Conservation (phyloP, 2,329 filamentous ascomycete genomes). For the Cordyceps cicadae region DNA sequence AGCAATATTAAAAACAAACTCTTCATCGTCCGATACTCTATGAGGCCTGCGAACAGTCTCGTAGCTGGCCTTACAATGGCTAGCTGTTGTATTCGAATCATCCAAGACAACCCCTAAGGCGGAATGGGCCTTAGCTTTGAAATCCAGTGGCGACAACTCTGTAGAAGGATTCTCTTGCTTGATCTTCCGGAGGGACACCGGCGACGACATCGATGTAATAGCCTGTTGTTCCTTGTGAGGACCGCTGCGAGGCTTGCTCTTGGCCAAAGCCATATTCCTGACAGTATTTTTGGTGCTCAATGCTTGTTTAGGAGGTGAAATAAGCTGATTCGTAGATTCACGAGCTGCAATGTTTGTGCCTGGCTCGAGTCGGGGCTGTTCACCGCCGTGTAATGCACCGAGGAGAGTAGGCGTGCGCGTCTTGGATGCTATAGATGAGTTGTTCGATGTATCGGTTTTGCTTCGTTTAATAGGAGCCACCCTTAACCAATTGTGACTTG, state of each 20-base stretch:
- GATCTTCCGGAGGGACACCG: constrained; percentile 18
- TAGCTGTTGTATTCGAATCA: not conserved
- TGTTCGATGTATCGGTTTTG: not conserved
- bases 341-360: not conserved
- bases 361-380: not conserved
- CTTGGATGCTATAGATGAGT: not conserved
- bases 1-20: constrained; percentile 1
- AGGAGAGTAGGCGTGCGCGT: not conserved
- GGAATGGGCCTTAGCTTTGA: not conserved
- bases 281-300: not conserved
- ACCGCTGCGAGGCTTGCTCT: not conserved
- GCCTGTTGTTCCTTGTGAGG: constrained; percentile 9
- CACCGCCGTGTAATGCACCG: not conserved
- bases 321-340: not conserved
- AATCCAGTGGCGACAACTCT: not conserved
- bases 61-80: not conserved
- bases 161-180: not conserved
- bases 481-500: constrained; percentile 25
- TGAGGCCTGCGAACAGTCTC: not conserved
- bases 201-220: constrained; percentile 20
- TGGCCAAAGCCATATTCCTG: not conserved
- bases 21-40: not conserved
- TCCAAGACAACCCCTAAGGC: not conserved
- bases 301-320: constrained; percentile 5
- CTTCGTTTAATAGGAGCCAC: constrained; percentile 23